Conservation (phyloP, 805 yeast species). For the Komagataella ulmi region DNA sequence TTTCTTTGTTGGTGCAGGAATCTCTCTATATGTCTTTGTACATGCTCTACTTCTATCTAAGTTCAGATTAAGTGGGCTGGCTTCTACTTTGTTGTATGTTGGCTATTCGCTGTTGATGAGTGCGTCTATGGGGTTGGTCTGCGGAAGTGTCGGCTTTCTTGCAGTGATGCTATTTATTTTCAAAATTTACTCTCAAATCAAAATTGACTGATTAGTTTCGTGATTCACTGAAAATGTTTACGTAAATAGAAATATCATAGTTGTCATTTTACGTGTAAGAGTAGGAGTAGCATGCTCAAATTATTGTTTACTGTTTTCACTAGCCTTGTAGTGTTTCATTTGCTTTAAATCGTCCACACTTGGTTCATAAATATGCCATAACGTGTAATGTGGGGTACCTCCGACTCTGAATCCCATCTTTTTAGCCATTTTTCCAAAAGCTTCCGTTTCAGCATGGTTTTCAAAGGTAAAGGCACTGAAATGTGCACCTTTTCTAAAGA, state of each 20-base stretch:
- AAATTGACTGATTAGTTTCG: slow-evolving; percentile 47
- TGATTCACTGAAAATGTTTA: background rate
- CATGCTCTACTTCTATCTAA: slow-evolving; percentile 70
- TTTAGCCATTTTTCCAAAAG: slow-evolving; percentile 72
- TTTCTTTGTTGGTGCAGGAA: slow-evolving; percentile 76
- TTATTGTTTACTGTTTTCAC: background rate
- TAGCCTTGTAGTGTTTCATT: slow-evolving; percentile 16
- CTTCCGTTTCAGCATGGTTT: slow-evolving; percentile 84
- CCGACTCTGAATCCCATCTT: slow-evolving; percentile 73
- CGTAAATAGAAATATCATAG: background rate
- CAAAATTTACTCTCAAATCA: slow-evolving; percentile 72
- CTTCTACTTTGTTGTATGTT: slow-evolving; percentile 65
- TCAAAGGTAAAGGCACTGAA: slow-evolving; percentile 77
- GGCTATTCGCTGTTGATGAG: slow-evolving; percentile 76
- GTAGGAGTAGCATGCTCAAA: background rate
- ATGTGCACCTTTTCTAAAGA: slow-evolving; percentile 68
- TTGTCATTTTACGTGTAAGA: background rate
- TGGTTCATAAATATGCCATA: slow-evolving; percentile 88
- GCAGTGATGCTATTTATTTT: slow-evolving; percentile 63
- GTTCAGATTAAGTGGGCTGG: slow-evolving; percentile 57
- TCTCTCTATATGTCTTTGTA: slow-evolving; percentile 70
- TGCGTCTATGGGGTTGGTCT: slow-evolving; percentile 57
- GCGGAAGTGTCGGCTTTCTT: slow-evolving; percentile 82
- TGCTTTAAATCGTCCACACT: slow-evolving; percentile 70
- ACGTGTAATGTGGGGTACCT: slow-evolving; percentile 80